Conservation (phyloP, 2,329 filamentous ascomycete species). For the Stachybotrys chartarum region DNA sequence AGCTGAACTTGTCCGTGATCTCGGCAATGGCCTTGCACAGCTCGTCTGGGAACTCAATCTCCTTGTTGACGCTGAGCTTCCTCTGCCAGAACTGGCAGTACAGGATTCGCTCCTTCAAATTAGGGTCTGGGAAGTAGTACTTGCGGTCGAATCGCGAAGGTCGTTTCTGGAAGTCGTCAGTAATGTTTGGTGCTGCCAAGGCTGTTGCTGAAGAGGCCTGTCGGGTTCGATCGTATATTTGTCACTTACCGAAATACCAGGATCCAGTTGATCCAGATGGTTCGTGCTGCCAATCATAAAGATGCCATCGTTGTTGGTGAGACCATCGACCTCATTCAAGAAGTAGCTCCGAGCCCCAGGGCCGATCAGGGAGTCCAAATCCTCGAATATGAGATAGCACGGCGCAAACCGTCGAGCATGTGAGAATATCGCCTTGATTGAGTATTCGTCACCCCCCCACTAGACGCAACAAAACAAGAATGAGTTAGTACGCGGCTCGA, state of each 20-base stretch:
- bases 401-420: slow-evolving; percentile 57
- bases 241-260: slow-evolving; percentile 15
- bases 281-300: slow-evolving; percentile 63
- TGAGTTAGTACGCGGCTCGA: no score
- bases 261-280: slow-evolving; percentile 58
- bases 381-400: slow-evolving; percentile 66
- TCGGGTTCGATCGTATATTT: no score
- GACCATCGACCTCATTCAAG: slow-evolving; percentile 65
- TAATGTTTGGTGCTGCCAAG: no score
- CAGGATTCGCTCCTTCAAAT: slow-evolving; percentile 42
- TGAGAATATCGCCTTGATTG: slow-evolving; percentile 45
- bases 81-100: slow-evolving; percentile 59
- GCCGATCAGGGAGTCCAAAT: slow-evolving; percentile 60
- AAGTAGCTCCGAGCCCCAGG: slow-evolving; percentile 59
- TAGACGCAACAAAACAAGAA: background rate
- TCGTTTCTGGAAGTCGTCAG: slow-evolving; percentile 38
- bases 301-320: slow-evolving; percentile 63
- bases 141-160: slow-evolving; percentile 62
- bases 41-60: slow-evolving; percentile 52
- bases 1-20: slow-evolving; percentile 59
- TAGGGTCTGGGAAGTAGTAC: slow-evolving; percentile 55
- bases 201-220: no score
- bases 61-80: slow-evolving; percentile 47
- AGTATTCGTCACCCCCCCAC: slow-evolving; percentile 48
- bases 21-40: slow-evolving; percentile 38